These are phyloP conservation scores for Clitoria ternatea DNA, from an alignment of 306 rosid genomes.

Conservation along the genomic window DNA sequence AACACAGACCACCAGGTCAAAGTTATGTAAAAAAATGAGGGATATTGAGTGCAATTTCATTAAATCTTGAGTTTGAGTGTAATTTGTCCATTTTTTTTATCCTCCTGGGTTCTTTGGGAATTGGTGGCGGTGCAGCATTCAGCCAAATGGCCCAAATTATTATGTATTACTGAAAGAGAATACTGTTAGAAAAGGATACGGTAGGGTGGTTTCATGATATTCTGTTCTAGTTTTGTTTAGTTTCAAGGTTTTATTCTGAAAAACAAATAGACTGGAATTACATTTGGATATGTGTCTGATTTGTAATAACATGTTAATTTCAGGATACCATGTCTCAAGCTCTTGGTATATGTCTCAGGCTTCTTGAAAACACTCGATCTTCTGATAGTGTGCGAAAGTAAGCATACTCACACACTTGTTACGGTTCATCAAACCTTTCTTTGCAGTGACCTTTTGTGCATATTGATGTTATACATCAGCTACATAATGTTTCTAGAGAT, in stretches of 20 bases:
- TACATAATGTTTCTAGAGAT: conserved; percentile 12
- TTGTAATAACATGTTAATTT: conserved; percentile 19
- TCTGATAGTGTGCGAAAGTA: conserved; percentile 93
- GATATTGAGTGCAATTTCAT: no score
- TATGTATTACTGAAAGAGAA: conserved; percentile 14
- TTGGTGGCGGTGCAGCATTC: neutral
- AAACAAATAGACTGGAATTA: neutral
- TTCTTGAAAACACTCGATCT: conserved; percentile 82
- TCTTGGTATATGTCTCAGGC: conserved; percentile 91
- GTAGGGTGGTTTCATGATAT: neutral
- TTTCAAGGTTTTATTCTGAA: neutral
- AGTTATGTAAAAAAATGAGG: no score
- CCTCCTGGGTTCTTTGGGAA: neutral
- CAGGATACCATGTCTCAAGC: conserved; percentile 93
- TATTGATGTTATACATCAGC: neutral
- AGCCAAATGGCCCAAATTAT: neutral
- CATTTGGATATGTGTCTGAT: conserved; percentile 8
- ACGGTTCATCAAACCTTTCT: conserved; percentile 1
- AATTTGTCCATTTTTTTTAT: no score
- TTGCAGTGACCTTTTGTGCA: neutral
- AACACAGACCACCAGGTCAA: no score
- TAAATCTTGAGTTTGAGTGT: no score
- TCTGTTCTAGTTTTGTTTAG: neutral
- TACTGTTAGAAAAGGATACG: neutral
- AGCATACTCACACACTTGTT: conserved; percentile 17